A percentile compares a stretch with the other conserved stretches of the same genome.
phyloP scores from a whole-genome alignment of 75 land plant species.

The Cupressus sempervirens region DNA sequence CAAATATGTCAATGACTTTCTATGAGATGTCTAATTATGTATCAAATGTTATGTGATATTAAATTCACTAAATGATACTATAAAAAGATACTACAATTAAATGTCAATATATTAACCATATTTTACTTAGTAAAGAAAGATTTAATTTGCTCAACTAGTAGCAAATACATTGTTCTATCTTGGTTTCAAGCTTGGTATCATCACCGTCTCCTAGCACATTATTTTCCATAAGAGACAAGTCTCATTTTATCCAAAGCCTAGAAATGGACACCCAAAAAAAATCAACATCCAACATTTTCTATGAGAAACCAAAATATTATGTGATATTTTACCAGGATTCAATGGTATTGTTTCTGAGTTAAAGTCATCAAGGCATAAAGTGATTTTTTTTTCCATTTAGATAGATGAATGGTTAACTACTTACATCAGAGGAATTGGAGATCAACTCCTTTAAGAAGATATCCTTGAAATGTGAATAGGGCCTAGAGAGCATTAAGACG shows the following conservation, averaged over 20 bases:
- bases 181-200: conserved; percentile 85
- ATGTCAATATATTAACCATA: not conserved
- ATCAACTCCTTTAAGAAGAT: conserved; percentile 93
- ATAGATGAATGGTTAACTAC: not conserved
- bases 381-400: too few relatives aligned
- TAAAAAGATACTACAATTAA: not conserved
- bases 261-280: not conserved
- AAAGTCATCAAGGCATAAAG: too few relatives aligned
- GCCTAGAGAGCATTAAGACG: too few relatives aligned
- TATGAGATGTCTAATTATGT: not conserved
- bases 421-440: conserved; percentile 98
- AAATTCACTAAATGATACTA: not conserved
- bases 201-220: conserved; percentile 95
- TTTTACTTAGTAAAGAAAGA: not conserved
- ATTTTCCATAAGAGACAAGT: conserved; percentile 83
- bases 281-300: not conserved
- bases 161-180: conserved; percentile 27
- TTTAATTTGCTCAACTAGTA: not conserved
- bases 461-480: too few relatives aligned
- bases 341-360: too few relatives aligned
- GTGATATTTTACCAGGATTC: too few relatives aligned
- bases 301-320: not conserved
- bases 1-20: not conserved
- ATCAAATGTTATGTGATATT: not conserved
- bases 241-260: conserved; percentile 98